Base-by-base conservation (phyloP, 2,329 filamentous ascomycete species). In the Alternaria gansuensis region DNA sequence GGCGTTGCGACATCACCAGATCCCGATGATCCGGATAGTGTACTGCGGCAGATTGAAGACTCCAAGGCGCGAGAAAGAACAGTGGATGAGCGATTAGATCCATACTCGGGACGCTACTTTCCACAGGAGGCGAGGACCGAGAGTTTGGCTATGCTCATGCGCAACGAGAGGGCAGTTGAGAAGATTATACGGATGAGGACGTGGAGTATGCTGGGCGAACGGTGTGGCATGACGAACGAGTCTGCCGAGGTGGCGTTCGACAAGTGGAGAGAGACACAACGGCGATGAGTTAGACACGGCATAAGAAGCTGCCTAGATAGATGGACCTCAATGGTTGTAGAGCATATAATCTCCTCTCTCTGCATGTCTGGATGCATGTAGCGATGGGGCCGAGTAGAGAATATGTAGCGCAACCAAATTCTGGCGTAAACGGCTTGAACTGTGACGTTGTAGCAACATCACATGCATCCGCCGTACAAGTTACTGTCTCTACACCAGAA, bases 31-130 rank as follows among this genome's bases (percentile, higher is more conserved):
- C 93, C 93, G 1, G 91, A 94, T 56, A 83, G 87, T 26, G 81
- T 90, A 0, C 70, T 90, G 17, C 82, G 91, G 54, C 85, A 92
- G 69, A 82, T 87, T 0, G 90, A 96, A 77, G 87, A 87, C 52
- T 85, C 88, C 57, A 87, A 82, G 68, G 87, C 90, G 63, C 83
- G 88, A 46, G 89, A 94, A 71, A 83, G 88, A 51, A 83, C 94
- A 0, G 88, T 98, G 4, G 87, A 98, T 75, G 95, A 98, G 79
- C 83, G 95, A 55, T 77, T 97, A 58, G 95, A 99, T 80, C 95
- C 95, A 2, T 99, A 99, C 75, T 93, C 90, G 9, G 90, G 83
- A 6, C 83, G 94, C 24, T 96, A 92, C 75, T 94, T 94, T 68
- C 88, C 91, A 0, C 81, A 83, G 51, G 93, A 98, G 79, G 84